phyloP scores from a whole-genome alignment of 2,329 filamentous ascomycete species.

The Esteya vermicola region DNA sequence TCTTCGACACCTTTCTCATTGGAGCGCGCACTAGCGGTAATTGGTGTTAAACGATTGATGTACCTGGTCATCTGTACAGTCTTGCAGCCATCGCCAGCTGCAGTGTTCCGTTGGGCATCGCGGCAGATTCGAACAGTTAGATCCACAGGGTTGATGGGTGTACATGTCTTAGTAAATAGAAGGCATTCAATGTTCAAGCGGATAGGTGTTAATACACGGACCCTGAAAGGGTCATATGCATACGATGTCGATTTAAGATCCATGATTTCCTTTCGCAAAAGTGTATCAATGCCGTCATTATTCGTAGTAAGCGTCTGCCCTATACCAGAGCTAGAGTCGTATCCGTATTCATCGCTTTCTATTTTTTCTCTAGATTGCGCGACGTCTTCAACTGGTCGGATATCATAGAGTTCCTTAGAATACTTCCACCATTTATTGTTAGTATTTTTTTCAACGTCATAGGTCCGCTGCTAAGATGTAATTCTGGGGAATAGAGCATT shows the following conservation, averaged over 20 bases:
- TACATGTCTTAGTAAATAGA: slow-evolving; percentile 43
- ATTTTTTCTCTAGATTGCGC: not conserved
- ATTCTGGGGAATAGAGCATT: slow-evolving; percentile 2
- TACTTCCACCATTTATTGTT: too few species aligned
- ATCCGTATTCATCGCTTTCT: too few species aligned
- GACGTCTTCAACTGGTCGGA: slow-evolving; percentile 22
- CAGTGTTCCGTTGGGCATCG: slow-evolving; percentile 30
- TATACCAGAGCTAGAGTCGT: too few species aligned
- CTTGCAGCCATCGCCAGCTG: slow-evolving; percentile 10
- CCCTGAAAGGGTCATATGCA: too few species aligned
- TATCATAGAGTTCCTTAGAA: slow-evolving; percentile 45
- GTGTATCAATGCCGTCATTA: slow-evolving; percentile 55
- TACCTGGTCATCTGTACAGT: slow-evolving; percentile 32
- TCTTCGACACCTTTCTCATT: slow-evolving; percentile 53
- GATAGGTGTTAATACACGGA: slow-evolving; percentile 32
- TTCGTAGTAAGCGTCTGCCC: slow-evolving; percentile 13
- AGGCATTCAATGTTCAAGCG: slow-evolving; percentile 46
- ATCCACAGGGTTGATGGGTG: slow-evolving; percentile 39
- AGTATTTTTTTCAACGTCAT: too few species aligned
- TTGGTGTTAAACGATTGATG: slow-evolving; percentile 42
- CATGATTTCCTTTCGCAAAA: slow-evolving; percentile 58
- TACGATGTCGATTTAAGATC: slow-evolving; percentile 34
- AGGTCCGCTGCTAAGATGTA: too few species aligned
- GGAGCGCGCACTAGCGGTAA: slow-evolving; percentile 44
- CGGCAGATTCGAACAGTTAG: slow-evolving; percentile 40